Base-by-base conservation (phyloP, 2,329 filamentous ascomycete genomes). In the Zasmidium angulare region DNA sequence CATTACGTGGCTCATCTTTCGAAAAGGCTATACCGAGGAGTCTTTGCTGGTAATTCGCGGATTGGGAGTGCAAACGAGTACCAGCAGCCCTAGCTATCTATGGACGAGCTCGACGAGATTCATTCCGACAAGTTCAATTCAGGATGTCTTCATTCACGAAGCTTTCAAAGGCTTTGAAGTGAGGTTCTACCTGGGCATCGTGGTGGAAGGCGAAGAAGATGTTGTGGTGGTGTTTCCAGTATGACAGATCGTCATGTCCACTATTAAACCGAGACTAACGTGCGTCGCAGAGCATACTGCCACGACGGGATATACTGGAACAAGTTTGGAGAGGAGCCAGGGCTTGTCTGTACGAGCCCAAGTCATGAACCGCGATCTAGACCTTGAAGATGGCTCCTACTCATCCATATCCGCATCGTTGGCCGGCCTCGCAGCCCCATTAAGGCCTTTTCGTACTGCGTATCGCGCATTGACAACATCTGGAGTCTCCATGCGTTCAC, bases 221-320 rank as follows among this genome's bases (percentile, higher is more conserved):
- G 84, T 96, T 3, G 90, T 98, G 0, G 93, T 99, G n/a, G 92
- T 98, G 2, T 99, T 99, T 73, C 93, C 93, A 2, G 84, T 86
- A 76, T 14, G 31, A 2, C 1, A n/a, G 26, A 65, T 43, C 24
- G 6, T 31, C 2, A 19, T 22, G 11, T 7, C 20, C 21, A n/a
- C 17, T 51, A 19, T 0, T 50, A 3, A 26, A 9, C 21, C 11
- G 26, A 6, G 29, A 54, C 60, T 65, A 46, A 66, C 43, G 49
- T 9, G 14, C 40, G 6, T 12, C 24, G 48, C 58, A 85, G 79
- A 82, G 83, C 58, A 76, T 96, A 65, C 73, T 97, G 62, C 95
- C 95, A 0, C 78, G 86, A 59, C 80, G 90, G 57, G 81, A 79
- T 51, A 88, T 96, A 56, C 81, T 98, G 24, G 92, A 97, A 78